Base-by-base conservation (phyloP, 192 early-diverging fungal species). In the Thoreauomyces humboldtii region DNA sequence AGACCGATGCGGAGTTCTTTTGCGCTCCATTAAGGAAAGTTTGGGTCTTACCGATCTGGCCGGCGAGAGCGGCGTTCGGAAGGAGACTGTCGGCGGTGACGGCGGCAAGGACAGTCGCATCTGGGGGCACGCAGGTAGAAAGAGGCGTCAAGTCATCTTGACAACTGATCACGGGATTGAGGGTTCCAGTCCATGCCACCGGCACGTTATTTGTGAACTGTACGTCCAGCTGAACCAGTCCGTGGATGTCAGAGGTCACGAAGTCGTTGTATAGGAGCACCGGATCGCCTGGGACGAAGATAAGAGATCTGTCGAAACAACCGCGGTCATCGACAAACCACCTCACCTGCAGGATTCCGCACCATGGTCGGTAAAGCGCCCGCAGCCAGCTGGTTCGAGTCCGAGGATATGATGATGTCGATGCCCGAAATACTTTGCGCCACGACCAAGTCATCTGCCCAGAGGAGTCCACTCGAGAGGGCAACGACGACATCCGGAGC, bases 191-290 rank as follows among this genome's bases (percentile, higher is more conserved):
- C 52, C 53, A 66, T 25, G 53, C 24, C 17, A 27, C 22, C 19
- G 42, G 38, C 9, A 12, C 33, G 0, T 42, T 54, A 7, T 66
- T 43, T 15, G 12, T 44, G 22, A 38, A 66, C 4, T n/a, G 17
- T 2, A 66, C 17, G 15, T 43, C 25, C 9, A 66, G 24, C 4
- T 28, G 38, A 4, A 7, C 53, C 14, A 66, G 22, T 7, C 53
- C 64, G 42, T 28, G 28, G 37, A 56, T 17, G 42, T 24, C 31
- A 22, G 29, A 3, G 6, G 37, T 12, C 1, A 25, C 17, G 12
- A 24, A n/a, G 54, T 66, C 53, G 42, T 41, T 57, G 34, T 57
- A 27, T n/a, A 66, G 12, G 7, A 66, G 51, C 6, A 66, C 64
- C n/a, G 5, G n/a, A 25, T 22, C 27, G 3, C 64, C 64, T 61